Evolutionary conservation across 179 eudicot species (phyloP), one percentile per base, ranked within the genome.

Genomic region (Carnegiea gigantea): DNA sequence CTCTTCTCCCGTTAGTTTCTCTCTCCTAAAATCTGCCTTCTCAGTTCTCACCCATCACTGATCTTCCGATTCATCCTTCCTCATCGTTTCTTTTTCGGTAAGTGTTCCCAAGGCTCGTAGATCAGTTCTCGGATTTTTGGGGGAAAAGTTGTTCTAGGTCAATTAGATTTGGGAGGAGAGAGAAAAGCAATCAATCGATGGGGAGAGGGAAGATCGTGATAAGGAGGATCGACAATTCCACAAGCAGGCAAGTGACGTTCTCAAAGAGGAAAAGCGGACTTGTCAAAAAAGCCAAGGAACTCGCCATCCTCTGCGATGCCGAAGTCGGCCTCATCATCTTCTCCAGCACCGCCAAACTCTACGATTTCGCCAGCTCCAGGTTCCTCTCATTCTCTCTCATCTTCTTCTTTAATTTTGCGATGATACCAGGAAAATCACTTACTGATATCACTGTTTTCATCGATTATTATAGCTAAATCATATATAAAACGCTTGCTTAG

Each of bases 131-230:
- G 0, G 15, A 40, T 17, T 40, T 38, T 40, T 6, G 21, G 8
- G 36, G 14, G 38, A 1, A 13, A 73, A 8, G 12, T 20, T 1
- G 8, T 73, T 5, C 0, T 20, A 0, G 23, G 23, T 73, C 17
- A 14, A 28, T 10, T 12, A 26, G 8, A 17, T 5, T 12, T 3
- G 15, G 14, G 7, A 8, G 11, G 71, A 12, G 8, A 17, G 57
- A 51, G 17, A 43, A 73, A 9, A 30, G 48, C 1, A 5, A 2
- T 2, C 5, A 5, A 48, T 46, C 4, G n/a, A 85, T 86, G 88
- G 88, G 88, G 60, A 83, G 88, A 83, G 88, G 88, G 1, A 86
- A 86, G 85, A 86, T 86, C 67, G 81, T 86, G 33, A 86, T 86
- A 51, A 73, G 88, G 51, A 80, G 86, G 79, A 86, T 86, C 83